A percentile compares a stretch with the other conserved stretches of the same genome.
These are phyloP conservation scores for Gelatoporia subvermispora DNA, from an alignment of 768 basidiomycete genomes.

Conservation along the genomic window DNA sequence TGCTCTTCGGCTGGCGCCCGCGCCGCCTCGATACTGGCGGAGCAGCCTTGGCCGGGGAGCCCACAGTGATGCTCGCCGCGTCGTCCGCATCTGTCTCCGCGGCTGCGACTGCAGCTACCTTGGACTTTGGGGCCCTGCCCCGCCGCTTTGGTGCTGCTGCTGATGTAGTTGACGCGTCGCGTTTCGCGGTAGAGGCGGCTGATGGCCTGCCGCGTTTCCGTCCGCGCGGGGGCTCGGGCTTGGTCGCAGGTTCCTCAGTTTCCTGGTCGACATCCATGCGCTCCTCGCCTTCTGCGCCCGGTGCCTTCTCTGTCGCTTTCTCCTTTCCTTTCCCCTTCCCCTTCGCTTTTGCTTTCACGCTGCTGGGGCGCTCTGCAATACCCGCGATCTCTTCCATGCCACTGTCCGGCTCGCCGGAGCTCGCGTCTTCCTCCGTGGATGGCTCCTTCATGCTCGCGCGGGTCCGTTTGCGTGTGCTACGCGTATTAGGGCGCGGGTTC, in stretches of 20 bases:
- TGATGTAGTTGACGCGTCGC: background rate
- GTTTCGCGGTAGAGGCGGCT: background rate
- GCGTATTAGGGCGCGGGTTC: constrained; percentile 15
- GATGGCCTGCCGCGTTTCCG: background rate
- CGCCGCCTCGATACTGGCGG: constrained; percentile 8
- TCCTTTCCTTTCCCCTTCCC: constrained; percentile 12
- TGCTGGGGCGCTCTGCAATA: no score
- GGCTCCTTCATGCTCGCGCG: constrained; percentile 22
- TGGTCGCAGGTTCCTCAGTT: constrained; percentile 14
- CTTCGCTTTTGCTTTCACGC: constrained; percentile 9
- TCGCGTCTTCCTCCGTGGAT: constrained; percentile 19
- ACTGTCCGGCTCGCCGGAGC: constrained; percentile 25
- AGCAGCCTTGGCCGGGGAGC: constrained; percentile 6
- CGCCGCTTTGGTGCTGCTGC: constrained; percentile 5
- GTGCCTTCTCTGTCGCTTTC: constrained; percentile 11
- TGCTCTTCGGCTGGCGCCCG: constrained; percentile 18
- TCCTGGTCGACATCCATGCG: constrained; percentile 22
- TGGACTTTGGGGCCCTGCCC: constrained; percentile 15
- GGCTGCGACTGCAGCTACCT: background rate
- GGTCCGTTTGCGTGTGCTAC: constrained; percentile 22
- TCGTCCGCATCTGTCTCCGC: constrained; percentile 11
- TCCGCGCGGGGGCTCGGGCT: constrained; percentile 13
- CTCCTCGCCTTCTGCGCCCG: constrained; percentile 10
- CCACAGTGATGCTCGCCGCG: constrained; percentile 9
- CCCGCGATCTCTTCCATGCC: constrained; percentile 27